Evolutionary conservation across 805 yeast genomes (phyloP).

Genomic region (Candida ipomoeae): DNA sequence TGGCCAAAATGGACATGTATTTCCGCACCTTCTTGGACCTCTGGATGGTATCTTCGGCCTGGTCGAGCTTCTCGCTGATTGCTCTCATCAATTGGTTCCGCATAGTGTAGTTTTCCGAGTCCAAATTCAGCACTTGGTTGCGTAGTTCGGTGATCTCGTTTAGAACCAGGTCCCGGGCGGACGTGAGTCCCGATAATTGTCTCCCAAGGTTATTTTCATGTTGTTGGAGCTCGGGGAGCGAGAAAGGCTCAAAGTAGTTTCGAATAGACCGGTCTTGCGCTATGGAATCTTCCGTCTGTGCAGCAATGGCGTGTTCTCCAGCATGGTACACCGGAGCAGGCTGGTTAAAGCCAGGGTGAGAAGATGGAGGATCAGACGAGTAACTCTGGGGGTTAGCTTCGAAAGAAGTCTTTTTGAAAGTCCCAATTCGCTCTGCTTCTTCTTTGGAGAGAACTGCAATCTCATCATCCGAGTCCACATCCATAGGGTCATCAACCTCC

Average conservation of each 20-base stretch:
- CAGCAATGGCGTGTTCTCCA: slow-evolving; percentile 9
- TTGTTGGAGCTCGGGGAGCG: slow-evolving; percentile 9
- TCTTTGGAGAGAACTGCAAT: slow-evolving; percentile 26
- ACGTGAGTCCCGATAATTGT: slow-evolving; percentile 8
- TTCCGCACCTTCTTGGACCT: slow-evolving; percentile 9
- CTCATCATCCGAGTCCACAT: slow-evolving; percentile 21
- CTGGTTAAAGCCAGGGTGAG: slow-evolving; percentile 14
- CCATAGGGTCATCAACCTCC: neutral
- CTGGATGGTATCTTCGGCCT: slow-evolving; percentile 7
- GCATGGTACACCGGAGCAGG: slow-evolving; percentile 31
- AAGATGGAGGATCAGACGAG: neutral
- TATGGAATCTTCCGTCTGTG: neutral
- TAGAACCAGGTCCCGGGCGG: slow-evolving; percentile 3
- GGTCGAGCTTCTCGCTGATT: slow-evolving; percentile 4
- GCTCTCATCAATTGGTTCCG: slow-evolving; percentile 3
- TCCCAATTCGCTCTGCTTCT: slow-evolving; percentile 25
- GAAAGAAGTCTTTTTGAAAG: slow-evolving; percentile 25
- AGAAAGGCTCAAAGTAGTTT: slow-evolving; percentile 9
- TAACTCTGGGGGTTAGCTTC: neutral
- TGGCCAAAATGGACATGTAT: slow-evolving; percentile 7
- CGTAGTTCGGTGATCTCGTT: slow-evolving; percentile 2
- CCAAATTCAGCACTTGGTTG: slow-evolving; percentile 5
- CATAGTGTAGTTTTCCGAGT: neutral
- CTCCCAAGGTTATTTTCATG: slow-evolving; percentile 8
- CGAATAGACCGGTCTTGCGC: slow-evolving; percentile 6